These are phyloP conservation scores for Plasmodium reichenowi DNA, from an alignment of 169 alveolate genomes.

Conservation along the genomic window DNA sequence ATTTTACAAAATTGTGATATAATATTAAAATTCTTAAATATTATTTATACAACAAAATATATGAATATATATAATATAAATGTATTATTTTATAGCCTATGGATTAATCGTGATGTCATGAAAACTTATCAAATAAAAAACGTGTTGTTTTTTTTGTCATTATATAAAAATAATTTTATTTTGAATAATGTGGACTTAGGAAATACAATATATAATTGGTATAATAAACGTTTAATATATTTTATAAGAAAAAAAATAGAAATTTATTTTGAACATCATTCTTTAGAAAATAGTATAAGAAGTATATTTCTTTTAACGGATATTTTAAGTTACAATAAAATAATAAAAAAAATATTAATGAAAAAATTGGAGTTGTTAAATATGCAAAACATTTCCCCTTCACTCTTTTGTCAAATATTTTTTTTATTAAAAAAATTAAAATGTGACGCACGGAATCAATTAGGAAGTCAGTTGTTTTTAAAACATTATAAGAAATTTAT, in stretches of 20 bases:
- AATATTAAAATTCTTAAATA: slow-evolving; percentile 49
- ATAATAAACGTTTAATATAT: slow-evolving; percentile 45
- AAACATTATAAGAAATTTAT: slow-evolving; percentile 62
- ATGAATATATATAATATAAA: slow-evolving; percentile 30
- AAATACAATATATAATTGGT: slow-evolving; percentile 43
- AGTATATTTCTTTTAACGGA: slow-evolving; percentile 50
- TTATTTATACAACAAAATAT: slow-evolving; percentile 50
- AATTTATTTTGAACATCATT: slow-evolving; percentile 48
- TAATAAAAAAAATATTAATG: slow-evolving; percentile 51
- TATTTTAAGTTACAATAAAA: slow-evolving; percentile 57
- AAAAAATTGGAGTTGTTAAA: slow-evolving; percentile 47
- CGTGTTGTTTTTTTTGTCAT: slow-evolving; percentile 44
- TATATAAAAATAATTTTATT: slow-evolving; percentile 46
- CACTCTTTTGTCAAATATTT: slow-evolving; percentile 62
- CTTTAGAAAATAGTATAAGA: slow-evolving; percentile 62
- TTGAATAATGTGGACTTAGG: slow-evolving; percentile 33
- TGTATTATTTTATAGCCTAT: slow-evolving; percentile 56
- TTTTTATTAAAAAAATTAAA: slow-evolving; percentile 61
- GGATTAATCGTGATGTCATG: slow-evolving; percentile 50
- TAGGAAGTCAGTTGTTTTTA: slow-evolving; percentile 47
- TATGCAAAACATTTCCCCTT: slow-evolving; percentile 26
- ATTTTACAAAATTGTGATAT: slow-evolving; percentile 63
- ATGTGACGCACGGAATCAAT: slow-evolving; percentile 47
- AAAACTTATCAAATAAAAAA: slow-evolving; percentile 66
- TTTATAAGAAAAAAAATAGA: slow-evolving; percentile 59